Conservation (phyloP, 352 stramenopile species). For the Phytophthora sp. region DNA sequence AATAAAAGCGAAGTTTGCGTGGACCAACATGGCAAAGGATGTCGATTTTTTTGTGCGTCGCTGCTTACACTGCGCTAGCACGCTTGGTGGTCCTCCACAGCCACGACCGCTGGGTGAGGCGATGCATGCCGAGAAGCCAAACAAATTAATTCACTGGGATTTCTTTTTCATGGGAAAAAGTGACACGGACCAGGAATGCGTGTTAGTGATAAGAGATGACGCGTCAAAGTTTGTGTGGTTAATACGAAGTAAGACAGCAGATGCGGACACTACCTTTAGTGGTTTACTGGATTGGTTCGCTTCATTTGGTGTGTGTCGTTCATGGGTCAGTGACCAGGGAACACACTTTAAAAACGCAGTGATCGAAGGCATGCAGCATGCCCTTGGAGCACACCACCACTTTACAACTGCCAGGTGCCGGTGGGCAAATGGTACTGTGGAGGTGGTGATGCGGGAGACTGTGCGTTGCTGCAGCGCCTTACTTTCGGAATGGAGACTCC, state of each 20-base stretch:
- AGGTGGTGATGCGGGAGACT: not conserved
- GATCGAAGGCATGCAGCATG: not conserved
- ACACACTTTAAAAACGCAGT: not conserved
- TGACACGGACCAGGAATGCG: not conserved
- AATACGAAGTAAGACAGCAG: not conserved
- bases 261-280: not conserved
- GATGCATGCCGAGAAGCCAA: not conserved
- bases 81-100: not conserved
- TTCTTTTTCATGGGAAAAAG: not conserved
- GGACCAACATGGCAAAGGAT: conserved; percentile 19
- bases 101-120: conserved; percentile 7
- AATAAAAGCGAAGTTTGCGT: conserved; percentile 11
- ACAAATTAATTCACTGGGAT: not conserved
- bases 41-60: conserved; percentile 18
- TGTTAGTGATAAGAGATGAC: not conserved
- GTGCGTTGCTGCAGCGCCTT: not conserved
- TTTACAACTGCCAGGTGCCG: not conserved
- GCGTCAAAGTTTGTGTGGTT: not conserved
- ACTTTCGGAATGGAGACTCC: not conserved
- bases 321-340: not conserved
- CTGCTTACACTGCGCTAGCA: conserved; percentile 23
- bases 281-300: not conserved
- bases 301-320: not conserved
- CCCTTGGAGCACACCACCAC: not conserved
- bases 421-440: too few species aligned